A percentile compares a stretch with the other conserved stretches of the same genome.
Evolutionary conservation across 345 rosid genomes (phyloP).

Genomic region (Bruguiera gymnorhiza): DNA sequence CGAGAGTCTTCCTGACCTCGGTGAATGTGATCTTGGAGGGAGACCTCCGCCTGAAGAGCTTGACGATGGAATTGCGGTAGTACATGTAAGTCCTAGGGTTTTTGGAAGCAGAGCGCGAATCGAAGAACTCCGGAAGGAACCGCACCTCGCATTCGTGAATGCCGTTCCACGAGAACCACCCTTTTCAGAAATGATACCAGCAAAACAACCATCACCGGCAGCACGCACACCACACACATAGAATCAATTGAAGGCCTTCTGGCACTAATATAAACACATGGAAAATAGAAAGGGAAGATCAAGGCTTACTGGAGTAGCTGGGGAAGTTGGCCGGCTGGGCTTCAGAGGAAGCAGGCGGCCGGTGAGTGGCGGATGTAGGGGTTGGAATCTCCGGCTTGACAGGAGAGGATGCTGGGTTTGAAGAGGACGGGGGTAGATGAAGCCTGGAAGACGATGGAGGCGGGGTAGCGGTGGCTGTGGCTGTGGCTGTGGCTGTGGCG

Average conservation of each 20-base stretch:
- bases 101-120: constrained; percentile 58
- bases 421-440: neutral
- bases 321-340: constrained; percentile 44
- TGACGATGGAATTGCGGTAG: constrained; percentile 69
- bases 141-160: constrained; percentile 72
- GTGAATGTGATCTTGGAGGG: constrained; percentile 74
- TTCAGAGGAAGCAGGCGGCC: constrained; percentile 32
- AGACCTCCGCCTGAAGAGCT: constrained; percentile 57
- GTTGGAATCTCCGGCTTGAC: constrained; percentile 1
- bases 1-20: constrained; percentile 68
- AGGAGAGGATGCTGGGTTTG: constrained; percentile 4
- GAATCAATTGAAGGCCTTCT: neutral
- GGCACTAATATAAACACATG: neutral
- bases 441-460: constrained; percentile 1
- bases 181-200: constrained; percentile 25
- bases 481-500: neutral
- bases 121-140: constrained; percentile 76
- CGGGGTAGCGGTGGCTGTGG: neutral
- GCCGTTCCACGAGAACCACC: constrained; percentile 74
- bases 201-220: neutral
- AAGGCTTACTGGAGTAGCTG: constrained; percentile 73
- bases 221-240: neutral
- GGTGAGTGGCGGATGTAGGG: neutral
- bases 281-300: neutral
- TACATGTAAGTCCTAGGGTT: constrained; percentile 59